A percentile compares a stretch with the other conserved stretches of the same genome.
These are phyloP conservation scores for Fusarium tuaranense DNA, from an alignment of 2,329 filamentous ascomycete genomes.

Conservation along the genomic window DNA sequence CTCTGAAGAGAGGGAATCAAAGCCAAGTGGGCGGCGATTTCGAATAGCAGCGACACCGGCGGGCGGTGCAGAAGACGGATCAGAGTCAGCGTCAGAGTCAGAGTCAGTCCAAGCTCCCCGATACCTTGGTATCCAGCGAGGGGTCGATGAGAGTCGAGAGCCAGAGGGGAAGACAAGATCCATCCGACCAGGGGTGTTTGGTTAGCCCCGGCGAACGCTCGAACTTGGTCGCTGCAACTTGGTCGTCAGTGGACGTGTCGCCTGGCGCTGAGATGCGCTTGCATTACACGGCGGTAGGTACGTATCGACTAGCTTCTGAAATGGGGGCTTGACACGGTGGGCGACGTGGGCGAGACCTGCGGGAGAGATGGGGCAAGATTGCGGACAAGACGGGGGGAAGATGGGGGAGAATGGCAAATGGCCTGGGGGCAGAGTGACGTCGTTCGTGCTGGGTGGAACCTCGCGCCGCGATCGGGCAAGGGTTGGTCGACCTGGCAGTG, in stretches of 20 bases:
- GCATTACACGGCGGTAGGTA: conserved; percentile 27
- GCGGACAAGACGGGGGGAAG: conserved; percentile 17
- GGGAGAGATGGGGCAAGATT: conserved; percentile 29
- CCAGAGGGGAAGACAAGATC: not conserved
- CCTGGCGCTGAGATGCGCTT: conserved; percentile 9
- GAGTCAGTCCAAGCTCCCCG: conserved; percentile 13
- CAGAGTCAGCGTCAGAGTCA: conserved; percentile 8
- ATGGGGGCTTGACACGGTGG: conserved; percentile 9
- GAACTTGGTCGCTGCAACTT: conserved; percentile 1
- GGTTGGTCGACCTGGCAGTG: conserved; percentile 14
- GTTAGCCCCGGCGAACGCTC: conserved; percentile 6
- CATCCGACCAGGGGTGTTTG: conserved; percentile 16
- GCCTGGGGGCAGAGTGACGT: conserved; percentile 35
- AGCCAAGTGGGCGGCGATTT: conserved; percentile 27
- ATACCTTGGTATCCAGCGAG: not conserved
- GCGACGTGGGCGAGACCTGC: conserved; percentile 24
- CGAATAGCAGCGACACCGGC: conserved; percentile 35
- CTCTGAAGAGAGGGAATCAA: conserved; percentile 31
- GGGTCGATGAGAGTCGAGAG: conserved; percentile 4
- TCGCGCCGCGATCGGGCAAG: conserved; percentile 27
- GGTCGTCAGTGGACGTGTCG: not conserved
- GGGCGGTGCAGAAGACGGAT: conserved; percentile 17
- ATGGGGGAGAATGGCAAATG: conserved; percentile 30
- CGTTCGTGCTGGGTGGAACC: conserved; percentile 28
- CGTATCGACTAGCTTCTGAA: conserved; percentile 27